Evolutionary conservation across 2,329 filamentous ascomycete species (phyloP).

Genomic region (Lasiodiplodia sp.): DNA sequence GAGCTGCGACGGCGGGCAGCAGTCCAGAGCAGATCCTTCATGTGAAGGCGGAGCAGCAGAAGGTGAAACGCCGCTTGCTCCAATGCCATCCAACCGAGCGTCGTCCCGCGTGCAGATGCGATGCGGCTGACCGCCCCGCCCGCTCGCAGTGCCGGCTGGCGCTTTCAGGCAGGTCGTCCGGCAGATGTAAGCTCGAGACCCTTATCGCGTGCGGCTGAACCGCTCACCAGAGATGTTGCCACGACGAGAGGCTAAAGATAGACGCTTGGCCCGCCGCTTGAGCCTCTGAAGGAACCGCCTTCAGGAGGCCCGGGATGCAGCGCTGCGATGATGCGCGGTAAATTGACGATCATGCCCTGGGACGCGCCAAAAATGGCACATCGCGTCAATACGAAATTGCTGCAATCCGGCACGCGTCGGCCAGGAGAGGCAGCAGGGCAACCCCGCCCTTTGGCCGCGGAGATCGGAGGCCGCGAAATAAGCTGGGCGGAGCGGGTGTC

Average conservation of each 20-base stretch:
- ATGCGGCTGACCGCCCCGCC: constrained; percentile 11
- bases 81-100: constrained; percentile 9
- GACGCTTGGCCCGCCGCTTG: constrained; percentile 23
- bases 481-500: constrained; percentile 19
- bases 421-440: not conserved
- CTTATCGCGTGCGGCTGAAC: constrained; percentile 26
- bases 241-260: constrained; percentile 19
- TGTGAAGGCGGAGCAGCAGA: constrained; percentile 14
- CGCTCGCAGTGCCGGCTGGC: not conserved
- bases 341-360: constrained; percentile 25
- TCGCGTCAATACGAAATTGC: constrained; percentile 17
- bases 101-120: not conserved
- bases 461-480: constrained; percentile 10
- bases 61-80: constrained; percentile 22
- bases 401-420: not conserved
- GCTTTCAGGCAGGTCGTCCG: constrained; percentile 22
- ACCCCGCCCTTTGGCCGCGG: constrained; percentile 15
- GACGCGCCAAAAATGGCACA: constrained; percentile 14
- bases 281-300: constrained; percentile 17
- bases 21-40: constrained; percentile 9
- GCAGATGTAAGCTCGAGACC: constrained; percentile 2
- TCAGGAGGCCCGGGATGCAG: constrained; percentile 20
- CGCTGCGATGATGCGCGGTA: constrained; percentile 21
- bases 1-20: constrained; percentile 13
- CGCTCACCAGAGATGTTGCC: not conserved